These are phyloP conservation scores for Xenosphaeropsis pyriputrescens DNA, from an alignment of 2,329 filamentous ascomycete species.

Conservation along the genomic window DNA sequence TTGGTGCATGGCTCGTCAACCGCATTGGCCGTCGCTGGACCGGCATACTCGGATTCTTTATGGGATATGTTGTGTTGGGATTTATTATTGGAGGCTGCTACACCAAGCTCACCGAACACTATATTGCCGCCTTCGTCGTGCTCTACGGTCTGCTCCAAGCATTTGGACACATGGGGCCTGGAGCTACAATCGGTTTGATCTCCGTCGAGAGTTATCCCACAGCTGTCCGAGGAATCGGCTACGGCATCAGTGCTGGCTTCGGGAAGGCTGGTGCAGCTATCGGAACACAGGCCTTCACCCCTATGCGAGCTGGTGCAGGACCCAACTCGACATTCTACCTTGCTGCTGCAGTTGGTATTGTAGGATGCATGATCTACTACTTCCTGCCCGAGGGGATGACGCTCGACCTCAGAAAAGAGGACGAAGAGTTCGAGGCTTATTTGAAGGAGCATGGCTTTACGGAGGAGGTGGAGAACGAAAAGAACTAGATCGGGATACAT, in stretches of 20 bases:
- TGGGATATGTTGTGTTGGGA: slow-evolving; percentile 7
- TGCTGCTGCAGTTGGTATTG: slow-evolving; percentile 14
- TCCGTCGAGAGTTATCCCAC: slow-evolving; percentile 19
- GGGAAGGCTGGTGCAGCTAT: slow-evolving; percentile 20
- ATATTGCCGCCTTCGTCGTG: slow-evolving; percentile 18
- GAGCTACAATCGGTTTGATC: slow-evolving; percentile 19
- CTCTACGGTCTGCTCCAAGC: slow-evolving; percentile 19
- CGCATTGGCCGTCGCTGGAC: slow-evolving; percentile 17
- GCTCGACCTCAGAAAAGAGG: too few species aligned
- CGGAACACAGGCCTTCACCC: slow-evolving; percentile 20
- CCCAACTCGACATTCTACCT: slow-evolving; percentile 19
- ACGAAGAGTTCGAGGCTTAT: too few species aligned
- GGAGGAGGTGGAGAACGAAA: too few species aligned
- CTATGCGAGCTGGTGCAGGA: slow-evolving; percentile 15
- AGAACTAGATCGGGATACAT: too few species aligned
- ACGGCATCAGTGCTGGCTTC: slow-evolving; percentile 19
- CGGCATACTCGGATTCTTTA: slow-evolving; percentile 16
- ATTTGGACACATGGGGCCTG: slow-evolving; percentile 20
- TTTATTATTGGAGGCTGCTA: slow-evolving; percentile 19
- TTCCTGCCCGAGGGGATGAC: too few species aligned
- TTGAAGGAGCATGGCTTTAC: too few species aligned
- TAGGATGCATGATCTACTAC: slow-evolving; percentile 6
- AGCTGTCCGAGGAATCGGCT: slow-evolving; percentile 18
- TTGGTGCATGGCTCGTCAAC: slow-evolving; percentile 19
- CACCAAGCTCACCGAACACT: slow-evolving; percentile 10